Conservation (phyloP, 2,329 filamentous ascomycete species). For the Fusarium agapanthi region DNA sequence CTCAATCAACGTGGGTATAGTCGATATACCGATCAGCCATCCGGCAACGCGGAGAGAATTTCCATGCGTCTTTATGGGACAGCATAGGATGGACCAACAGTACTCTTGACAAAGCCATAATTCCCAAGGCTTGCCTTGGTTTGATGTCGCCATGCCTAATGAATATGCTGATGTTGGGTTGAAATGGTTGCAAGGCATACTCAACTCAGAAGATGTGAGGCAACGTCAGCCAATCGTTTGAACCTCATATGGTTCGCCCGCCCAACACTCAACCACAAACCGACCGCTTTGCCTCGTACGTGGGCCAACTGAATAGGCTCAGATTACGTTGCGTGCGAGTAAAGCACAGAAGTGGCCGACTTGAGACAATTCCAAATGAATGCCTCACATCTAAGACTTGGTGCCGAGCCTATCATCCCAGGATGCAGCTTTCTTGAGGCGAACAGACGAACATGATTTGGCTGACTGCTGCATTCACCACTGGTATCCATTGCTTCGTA, state of each 20-base stretch:
- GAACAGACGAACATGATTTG: not conserved
- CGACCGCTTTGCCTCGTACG: constrained; percentile 14
- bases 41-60: not conserved
- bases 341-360: not conserved
- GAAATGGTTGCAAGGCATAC: constrained; percentile 6
- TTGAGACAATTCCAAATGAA: not conserved
- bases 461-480: not conserved
- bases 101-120: not conserved
- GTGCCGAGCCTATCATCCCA: not conserved
- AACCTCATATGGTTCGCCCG: constrained; percentile 23
- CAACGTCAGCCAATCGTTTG: constrained; percentile 29
- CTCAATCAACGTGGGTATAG: constrained; percentile 11
- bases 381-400: not conserved
- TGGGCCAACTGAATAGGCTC: not conserved
- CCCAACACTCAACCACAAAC: constrained; percentile 9
- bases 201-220: constrained; percentile 1
- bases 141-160: constrained; percentile 26
- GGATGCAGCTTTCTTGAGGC: not conserved
- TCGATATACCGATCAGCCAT: not conserved
- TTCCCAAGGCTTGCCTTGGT: not conserved
- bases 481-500: not conserved
- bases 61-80: not conserved
- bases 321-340: not conserved
- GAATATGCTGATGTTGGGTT: constrained; percentile 11
- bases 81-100: not conserved